phyloP scores from a whole-genome alignment of 192 early-diverging fungal genomes.

The Coemansia sp. region DNA sequence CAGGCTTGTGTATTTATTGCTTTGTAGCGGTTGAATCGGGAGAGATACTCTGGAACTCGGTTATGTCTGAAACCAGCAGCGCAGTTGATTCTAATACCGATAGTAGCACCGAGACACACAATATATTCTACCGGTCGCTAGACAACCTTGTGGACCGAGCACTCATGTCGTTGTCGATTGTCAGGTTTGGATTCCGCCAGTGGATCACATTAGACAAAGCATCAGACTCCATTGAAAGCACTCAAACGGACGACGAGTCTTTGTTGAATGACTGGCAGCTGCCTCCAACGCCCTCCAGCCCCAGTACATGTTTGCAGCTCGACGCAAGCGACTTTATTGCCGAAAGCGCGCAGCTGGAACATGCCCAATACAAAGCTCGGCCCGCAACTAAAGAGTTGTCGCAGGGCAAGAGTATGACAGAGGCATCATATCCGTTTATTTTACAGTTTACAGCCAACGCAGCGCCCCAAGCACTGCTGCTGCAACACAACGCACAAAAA shows the following conservation, averaged over 20 bases:
- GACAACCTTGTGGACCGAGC: slow-evolving; percentile 47
- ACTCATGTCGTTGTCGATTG: slow-evolving; percentile 44
- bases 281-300: slow-evolving; percentile 30
- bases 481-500: slow-evolving; percentile 25
- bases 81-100: not conserved
- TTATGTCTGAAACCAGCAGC: not conserved
- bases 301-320: slow-evolving; percentile 16
- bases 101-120: slow-evolving; percentile 3
- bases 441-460: slow-evolving; percentile 13
- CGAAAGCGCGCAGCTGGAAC: not conserved
- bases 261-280: slow-evolving; percentile 12
- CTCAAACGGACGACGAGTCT: not conserved
- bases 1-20: not conserved
- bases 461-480: slow-evolving; percentile 17
- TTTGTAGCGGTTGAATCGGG: slow-evolving; percentile 26
- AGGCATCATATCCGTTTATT: not conserved
- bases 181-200: slow-evolving; percentile 47
- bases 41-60: slow-evolving; percentile 32
- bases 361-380: too few species aligned
- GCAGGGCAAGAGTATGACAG: not conserved
- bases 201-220: slow-evolving; percentile 36
- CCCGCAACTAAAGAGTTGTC: not conserved
- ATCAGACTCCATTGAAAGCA: not conserved
- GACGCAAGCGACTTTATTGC: slow-evolving; percentile 19
- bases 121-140: slow-evolving; percentile 29